A percentile compares a stretch with the other conserved stretches of the same genome.
phyloP scores from a whole-genome alignment of 2,329 filamentous ascomycete species.

The Xylariaceae sp. region DNA sequence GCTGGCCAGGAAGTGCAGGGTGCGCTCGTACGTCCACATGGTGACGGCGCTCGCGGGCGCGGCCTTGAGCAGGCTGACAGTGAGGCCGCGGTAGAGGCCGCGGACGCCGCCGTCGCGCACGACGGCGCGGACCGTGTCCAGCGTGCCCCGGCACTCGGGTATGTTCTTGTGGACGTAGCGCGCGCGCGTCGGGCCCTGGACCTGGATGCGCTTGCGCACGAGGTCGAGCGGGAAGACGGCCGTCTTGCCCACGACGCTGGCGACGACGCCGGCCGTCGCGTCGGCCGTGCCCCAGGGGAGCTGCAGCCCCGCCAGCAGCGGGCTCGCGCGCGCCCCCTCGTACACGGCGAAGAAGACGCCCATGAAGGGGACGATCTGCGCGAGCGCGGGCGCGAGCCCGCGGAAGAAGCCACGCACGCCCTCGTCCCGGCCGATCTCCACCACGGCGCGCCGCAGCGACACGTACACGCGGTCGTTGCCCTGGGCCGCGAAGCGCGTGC shows the following conservation, averaged over 20 bases:
- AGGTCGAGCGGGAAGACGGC: conserved; percentile 88
- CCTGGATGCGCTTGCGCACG: conserved; percentile 86
- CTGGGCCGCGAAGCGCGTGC: conserved; percentile 95
- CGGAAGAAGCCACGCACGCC: conserved; percentile 78
- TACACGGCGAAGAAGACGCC: conserved; percentile 91
- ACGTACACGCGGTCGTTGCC: conserved; percentile 72
- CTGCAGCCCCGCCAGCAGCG: conserved; percentile 46
- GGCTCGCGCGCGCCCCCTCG: conserved; percentile 63
- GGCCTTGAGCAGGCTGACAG: conserved; percentile 84
- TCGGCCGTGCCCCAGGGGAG: conserved; percentile 72
- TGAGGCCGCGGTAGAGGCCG: conserved; percentile 80
- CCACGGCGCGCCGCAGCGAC: conserved; percentile 60
- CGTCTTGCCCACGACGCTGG: conserved; percentile 78
- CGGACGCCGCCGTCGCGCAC: conserved; percentile 64
- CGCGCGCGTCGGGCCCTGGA: conserved; percentile 79
- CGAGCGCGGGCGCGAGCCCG: conserved; percentile 71
- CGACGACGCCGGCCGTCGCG: conserved; percentile 72
- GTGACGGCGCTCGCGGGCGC: conserved; percentile 89
- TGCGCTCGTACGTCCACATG: conserved; percentile 88
- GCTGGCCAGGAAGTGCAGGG: conserved; percentile 51
- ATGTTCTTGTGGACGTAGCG: conserved; percentile 82
- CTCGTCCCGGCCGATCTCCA: conserved; percentile 68
- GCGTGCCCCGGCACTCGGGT: conserved; percentile 68
- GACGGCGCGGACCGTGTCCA: conserved; percentile 60
- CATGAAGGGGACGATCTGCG: conserved; percentile 93